phyloP scores from a whole-genome alignment of 2,329 filamentous ascomycete species.

The Arthrobotrys conoides region DNA sequence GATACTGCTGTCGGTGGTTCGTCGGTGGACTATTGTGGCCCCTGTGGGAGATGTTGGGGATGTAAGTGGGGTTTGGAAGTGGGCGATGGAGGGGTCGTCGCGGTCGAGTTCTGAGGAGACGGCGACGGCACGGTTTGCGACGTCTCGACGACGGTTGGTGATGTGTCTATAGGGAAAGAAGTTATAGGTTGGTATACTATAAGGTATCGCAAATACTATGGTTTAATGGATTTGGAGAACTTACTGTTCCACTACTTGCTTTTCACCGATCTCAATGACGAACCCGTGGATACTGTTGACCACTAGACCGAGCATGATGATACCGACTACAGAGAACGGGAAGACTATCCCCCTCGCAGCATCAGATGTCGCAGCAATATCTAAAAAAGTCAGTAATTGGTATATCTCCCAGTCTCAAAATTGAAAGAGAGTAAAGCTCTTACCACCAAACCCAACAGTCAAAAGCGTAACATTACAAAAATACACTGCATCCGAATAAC shows the following conservation, averaged over 20 bases:
- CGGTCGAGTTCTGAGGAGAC: conserved; percentile 47
- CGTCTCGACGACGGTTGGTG: conserved; percentile 38
- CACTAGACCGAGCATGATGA: conserved; percentile 86
- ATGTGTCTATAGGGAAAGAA: conserved; percentile 20
- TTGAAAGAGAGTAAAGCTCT: not conserved
- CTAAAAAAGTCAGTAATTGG: conserved; percentile 19
- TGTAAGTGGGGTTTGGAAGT: conserved; percentile 15
- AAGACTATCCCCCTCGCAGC: conserved; percentile 80
- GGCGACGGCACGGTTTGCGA: conserved; percentile 52
- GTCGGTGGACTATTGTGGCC: not conserved
- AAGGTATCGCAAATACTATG: not conserved
- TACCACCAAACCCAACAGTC: conserved; percentile 62
- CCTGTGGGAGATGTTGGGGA: not conserved
- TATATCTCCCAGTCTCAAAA: not conserved
- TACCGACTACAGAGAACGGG: conserved; percentile 85
- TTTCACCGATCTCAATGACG: conserved; percentile 62
- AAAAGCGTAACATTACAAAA: conserved; percentile 77
- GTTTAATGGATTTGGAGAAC: not conserved
- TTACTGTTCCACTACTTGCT: conserved; percentile 59
- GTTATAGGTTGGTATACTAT: conserved; percentile 2
- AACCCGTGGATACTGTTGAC: conserved; percentile 80
- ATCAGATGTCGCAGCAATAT: conserved; percentile 63
- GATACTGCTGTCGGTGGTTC: not conserved
- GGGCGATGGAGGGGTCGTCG: conserved; percentile 39
- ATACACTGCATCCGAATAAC: conserved; percentile 82